Conservation (phyloP, 495 filamentous ascomycete genomes). For the Aspergillus heteromorphus region DNA sequence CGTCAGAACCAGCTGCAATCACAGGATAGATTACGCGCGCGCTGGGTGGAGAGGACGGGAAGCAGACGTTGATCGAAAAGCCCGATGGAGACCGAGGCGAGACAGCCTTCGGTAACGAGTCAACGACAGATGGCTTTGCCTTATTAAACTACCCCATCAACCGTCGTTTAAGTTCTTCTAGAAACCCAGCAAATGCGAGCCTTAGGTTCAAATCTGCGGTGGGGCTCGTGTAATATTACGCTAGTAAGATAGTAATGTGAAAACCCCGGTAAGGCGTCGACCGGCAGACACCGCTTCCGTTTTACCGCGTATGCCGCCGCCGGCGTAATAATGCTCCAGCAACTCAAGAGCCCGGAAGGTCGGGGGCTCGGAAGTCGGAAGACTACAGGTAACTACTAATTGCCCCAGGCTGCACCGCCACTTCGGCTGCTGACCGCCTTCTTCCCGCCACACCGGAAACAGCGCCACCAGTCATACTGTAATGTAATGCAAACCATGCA, state of each 20-base stretch:
- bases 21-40: not conserved
- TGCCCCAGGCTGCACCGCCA: not conserved
- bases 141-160: not conserved
- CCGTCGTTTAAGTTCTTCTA: not conserved
- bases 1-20: not conserved
- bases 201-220: not conserved
- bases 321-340: too few relatives aligned
- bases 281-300: not conserved
- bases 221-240: not conserved
- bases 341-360: too few relatives aligned
- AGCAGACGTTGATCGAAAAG: not conserved
- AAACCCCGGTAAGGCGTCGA: not conserved
- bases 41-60: not conserved
- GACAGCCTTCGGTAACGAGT: not conserved
- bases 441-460: not conserved
- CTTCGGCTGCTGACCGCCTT: not conserved
- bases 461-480: not conserved
- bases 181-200: not conserved
- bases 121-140: not conserved
- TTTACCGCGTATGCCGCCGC: conserved; percentile 8
- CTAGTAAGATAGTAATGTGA: not conserved
- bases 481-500: not conserved
- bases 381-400: too few relatives aligned
- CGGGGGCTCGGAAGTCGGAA: not conserved
- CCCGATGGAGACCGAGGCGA: not conserved